Conservation (phyloP, 2,329 filamentous ascomycete species). For the Sordariomycetes sp. region DNA sequence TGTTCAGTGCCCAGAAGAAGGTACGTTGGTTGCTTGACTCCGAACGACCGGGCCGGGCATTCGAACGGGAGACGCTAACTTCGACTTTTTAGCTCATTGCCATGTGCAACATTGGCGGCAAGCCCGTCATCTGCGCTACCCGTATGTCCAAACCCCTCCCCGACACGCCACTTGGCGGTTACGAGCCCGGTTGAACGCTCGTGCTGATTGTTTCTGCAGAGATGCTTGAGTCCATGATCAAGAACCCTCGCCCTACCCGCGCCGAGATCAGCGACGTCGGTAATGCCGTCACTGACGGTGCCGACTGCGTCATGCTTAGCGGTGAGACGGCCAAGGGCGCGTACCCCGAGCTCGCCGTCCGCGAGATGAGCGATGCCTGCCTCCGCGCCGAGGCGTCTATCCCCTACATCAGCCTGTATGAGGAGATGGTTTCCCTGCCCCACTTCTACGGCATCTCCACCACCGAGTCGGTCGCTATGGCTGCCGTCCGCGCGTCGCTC, state of each 20-base stretch:
- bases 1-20: constrained; percentile 22
- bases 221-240: constrained; percentile 99
- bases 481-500: constrained; percentile 86
- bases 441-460: constrained; percentile 67
- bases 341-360: constrained; percentile 85
- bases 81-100: constrained; percentile 69
- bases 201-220: constrained; percentile 68
- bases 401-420: constrained; percentile 91
- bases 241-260: constrained; percentile 95
- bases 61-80: not conserved
- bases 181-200: not conserved
- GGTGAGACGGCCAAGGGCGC: constrained; percentile 97
- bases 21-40: not conserved
- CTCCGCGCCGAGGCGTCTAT: constrained; percentile 95
- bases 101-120: constrained; percentile 98
- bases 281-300: constrained; percentile 89
- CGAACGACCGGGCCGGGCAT: not conserved
- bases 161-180: not conserved
- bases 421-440: constrained; percentile 74
- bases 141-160: constrained; percentile 85
- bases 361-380: constrained; percentile 97
- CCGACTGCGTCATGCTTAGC: constrained; percentile 99
- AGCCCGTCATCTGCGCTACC: constrained; percentile 96
- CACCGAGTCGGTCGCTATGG: constrained; percentile 92
- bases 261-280: constrained; percentile 98